Base-by-base conservation (phyloP, 176 grass and related monocot genomes). In the Eleusine indica region DNA sequence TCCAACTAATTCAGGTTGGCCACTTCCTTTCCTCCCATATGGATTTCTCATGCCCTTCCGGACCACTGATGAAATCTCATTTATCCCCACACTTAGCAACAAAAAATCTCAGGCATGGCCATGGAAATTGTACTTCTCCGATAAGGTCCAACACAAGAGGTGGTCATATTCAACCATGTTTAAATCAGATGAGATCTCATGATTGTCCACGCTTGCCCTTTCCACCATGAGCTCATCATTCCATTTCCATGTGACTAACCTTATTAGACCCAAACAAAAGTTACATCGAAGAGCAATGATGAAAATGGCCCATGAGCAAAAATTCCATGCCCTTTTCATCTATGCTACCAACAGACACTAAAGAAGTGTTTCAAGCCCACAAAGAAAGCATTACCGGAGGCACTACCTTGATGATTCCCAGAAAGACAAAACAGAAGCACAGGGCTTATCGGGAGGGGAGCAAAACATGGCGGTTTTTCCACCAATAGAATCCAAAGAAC, bases 111-210 rank as follows among this genome's bases (percentile, higher is more conserved):
- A 64, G 73, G 53, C 73, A 77, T 77, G 80, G 73, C 30, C 73
- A 63, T 82, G 28, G 30, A 70, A 44, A 78, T 83, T 83, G 80
- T 88, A 88, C 86, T 83, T 78, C 77, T 83, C 66, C 78, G 74
- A 83, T 56, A 72, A 88, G 74, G 57, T 53, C 86, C 66, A 13
- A 78, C 57, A 72, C 19, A 73, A 64, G 38, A 22, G 49, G 47
- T 38, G 74, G 68, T 78, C 80, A 78, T 78, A 88, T 73, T 67
- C 80, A 88, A 72, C 86, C 21, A 83, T 78, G 18, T 71, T 63
- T 83, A 43, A 57, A 79, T 71, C 58, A 21, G 68, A 83, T 35
- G 37, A 88, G 37, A 73, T 88, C 67, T 79, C 74, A 88, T 83
- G 69, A 78, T 88, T 83, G 86, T 66, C 86, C 86, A 82, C 22